Evolutionary conservation across 805 yeast species (phyloP), one percentile per base, ranked within the genome.

Genomic region (Kodamaea jinghongensis): DNA sequence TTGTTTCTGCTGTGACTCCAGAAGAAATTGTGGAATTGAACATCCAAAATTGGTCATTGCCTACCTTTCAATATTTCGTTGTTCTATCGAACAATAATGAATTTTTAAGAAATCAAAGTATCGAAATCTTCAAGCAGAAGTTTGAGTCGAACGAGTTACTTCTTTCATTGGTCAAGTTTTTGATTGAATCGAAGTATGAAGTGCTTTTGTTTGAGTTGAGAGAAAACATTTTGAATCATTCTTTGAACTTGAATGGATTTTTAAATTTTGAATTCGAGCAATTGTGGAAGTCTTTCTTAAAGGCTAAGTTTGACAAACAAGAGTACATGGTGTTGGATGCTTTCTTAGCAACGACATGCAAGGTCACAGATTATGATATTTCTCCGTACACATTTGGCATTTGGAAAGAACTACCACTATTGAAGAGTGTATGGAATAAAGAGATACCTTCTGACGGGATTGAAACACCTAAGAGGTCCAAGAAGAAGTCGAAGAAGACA

Each of bases 1-100:
- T 67, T 3, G 53, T 70, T 16, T 72, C 67, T 44, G 55, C 55
- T 17, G 49, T 64, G 12, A 65, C 64, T 12, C 13, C 52, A 10
- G 39, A 41, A 7, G 39, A 52, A 17, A 45, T 63, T 17, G 39
- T 38, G 1, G 13, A 41, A 23, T 41, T 67, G 25, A 40, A 55
- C 1, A 40, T 66, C 7, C 41, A 41, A 1, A 31, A 40, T 4
- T 70, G 75, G 75, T 45, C 55, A 15, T 27, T 53, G 4, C 59
- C 56, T 1, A 46, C 56, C 4, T 61, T 65, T 50, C 55, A 61
- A 25, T 64, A 57, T 38, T 67, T 58, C 32, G 43, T 67, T 6
- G 40, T 49, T 2, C 53, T 67, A 31, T 55, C 64, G 42, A 67
- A 61, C 36, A 58, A 57, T 43, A 57, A 48, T 36, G 46, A 41